phyloP scores from a whole-genome alignment of 331 rosid species.

The Erythrophleum ivorense region DNA sequence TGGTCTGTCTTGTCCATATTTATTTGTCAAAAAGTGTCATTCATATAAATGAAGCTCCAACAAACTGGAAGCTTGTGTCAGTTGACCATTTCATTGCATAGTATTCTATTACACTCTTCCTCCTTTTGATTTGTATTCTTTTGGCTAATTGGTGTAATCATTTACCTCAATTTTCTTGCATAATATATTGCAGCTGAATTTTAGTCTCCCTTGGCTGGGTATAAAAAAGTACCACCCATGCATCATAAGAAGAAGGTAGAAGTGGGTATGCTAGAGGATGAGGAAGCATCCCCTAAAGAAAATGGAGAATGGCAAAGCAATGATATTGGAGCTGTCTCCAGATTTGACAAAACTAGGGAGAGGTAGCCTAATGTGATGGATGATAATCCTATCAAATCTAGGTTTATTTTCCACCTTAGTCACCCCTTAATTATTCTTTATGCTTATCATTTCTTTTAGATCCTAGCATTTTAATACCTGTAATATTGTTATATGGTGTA shows the following conservation, averaged over 20 bases:
- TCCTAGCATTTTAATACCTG: neutral
- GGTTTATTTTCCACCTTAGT: constrained; percentile 67
- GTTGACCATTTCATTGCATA: neutral
- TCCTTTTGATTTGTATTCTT: neutral
- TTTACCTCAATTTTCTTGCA: neutral
- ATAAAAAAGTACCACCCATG: constrained; percentile 26
- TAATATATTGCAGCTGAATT: constrained; percentile 43
- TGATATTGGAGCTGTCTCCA: constrained; percentile 51
- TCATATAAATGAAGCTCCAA: no score
- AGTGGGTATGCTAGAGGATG: constrained; percentile 42
- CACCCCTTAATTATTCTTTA: constrained; percentile 64
- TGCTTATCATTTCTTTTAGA: constrained; percentile 63
- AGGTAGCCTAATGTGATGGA: constrained; percentile 72
- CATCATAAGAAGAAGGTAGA: constrained; percentile 45
- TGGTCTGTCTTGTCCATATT: neutral
- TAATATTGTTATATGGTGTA: no score
- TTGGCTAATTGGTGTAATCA: neutral
- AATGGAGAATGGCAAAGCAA: constrained; percentile 62
- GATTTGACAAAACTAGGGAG: constrained; percentile 52
- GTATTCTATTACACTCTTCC: neutral
- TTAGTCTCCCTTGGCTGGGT: constrained; percentile 27
- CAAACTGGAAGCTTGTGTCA: neutral
- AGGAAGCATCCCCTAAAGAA: constrained; percentile 49
- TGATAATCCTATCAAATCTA: constrained; percentile 74
- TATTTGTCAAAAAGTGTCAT: neutral